These are phyloP conservation scores for Protomyces pachydermus DNA, from an alignment of 1,139 yeast genomes.

Conservation along the genomic window DNA sequence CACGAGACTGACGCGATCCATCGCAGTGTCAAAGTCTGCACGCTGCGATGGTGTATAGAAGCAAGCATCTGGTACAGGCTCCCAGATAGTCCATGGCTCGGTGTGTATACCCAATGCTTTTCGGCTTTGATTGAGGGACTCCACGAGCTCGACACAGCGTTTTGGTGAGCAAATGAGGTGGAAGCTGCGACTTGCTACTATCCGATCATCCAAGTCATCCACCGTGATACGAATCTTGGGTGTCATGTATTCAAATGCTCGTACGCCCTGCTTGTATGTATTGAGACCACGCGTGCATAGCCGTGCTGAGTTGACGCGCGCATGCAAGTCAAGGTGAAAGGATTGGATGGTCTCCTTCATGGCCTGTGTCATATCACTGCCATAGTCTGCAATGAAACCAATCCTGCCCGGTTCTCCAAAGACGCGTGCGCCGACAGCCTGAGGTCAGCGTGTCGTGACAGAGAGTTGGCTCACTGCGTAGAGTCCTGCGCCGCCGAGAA, in stretches of 20 bases:
- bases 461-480: constrained; percentile 56
- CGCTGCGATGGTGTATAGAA: constrained; percentile 45
- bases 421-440: constrained; percentile 18
- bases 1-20: constrained; percentile 54
- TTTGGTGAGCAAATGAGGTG: constrained; percentile 72
- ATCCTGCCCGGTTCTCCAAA: constrained; percentile 41
- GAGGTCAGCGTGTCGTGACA: constrained; percentile 37
- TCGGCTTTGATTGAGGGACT: background rate
- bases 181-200: constrained; percentile 48
- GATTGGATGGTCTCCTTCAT: constrained; percentile 47
- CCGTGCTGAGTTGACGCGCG: constrained; percentile 51
- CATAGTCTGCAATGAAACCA: constrained; percentile 73
- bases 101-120: constrained; percentile 29
- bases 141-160: constrained; percentile 15
- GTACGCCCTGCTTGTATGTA: constrained; percentile 59
- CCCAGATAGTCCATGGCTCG: constrained; percentile 51
- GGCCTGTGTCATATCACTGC: constrained; percentile 62
- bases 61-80: constrained; percentile 80
- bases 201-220: constrained; percentile 49
- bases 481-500: constrained; percentile 88
- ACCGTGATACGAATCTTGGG: constrained; percentile 62
- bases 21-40: constrained; percentile 42
- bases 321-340: constrained; percentile 61
- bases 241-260: constrained; percentile 51
- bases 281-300: constrained; percentile 80